Evolutionary conservation across 1,284 basidiomycete genomes (phyloP), one percentile per base, ranked within the genome.

Genomic region (Fomitopsis pinicola): DNA sequence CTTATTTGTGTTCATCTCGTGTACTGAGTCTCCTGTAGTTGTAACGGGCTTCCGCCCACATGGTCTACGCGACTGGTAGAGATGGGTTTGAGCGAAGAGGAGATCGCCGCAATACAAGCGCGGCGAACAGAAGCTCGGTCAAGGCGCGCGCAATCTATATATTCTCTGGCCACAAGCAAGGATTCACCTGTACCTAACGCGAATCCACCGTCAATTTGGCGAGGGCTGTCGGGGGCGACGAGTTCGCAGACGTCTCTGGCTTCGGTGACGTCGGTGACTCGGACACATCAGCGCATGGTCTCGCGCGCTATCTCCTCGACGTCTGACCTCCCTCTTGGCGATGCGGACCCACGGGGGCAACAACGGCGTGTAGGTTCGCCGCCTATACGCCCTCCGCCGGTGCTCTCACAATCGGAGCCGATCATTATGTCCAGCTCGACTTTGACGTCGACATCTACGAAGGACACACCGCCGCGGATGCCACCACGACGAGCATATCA

Each of bases 1-100:
- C 12, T 46, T 35, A 28, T 38, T 28, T 42, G 19, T 42, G 38
- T 57, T 38, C 52, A 42, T 63, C 28, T 35, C 57, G 19, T 30
- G 61, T 44, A 58, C 62, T 66, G 28, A 64, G 44, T 35, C 15
- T 5, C 38, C 17, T 45, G 52, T 63, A 90, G 87, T 54, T 85
- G 85, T 65, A 71, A 77, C 22, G 88, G 88, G n/a, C 73, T 92
- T 14, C 89, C 89, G 0, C 87, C 89, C 0, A 85, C 86, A 3
- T 92, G 89, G 89, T 79, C 84, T 2, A 75, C 81, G 5, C 82
- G 83, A 1, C 75, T 91, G 9, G 75, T 78, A 0, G 77, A 82
- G 28, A 82, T 82, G 12, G 88, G 88, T 0, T 88, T 87, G 66
- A 77, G 80, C 8, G 80, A 85, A 33, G 85, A 86, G n/a, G 87